Base-by-base conservation (phyloP, 2,329 filamentous ascomycete genomes). In the Xylariaceae sp. region DNA sequence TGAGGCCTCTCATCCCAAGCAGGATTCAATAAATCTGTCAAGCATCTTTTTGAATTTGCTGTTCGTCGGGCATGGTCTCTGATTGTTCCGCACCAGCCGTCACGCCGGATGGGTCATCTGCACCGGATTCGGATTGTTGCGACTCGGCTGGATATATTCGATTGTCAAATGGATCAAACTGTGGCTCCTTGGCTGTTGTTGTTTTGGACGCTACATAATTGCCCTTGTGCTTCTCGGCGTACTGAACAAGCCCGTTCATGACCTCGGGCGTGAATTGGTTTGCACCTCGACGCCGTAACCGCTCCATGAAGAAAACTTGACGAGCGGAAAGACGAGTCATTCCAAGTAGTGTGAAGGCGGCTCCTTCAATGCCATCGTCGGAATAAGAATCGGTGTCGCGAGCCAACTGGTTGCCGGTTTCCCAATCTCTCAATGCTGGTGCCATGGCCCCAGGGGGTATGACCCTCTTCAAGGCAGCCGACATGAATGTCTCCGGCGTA, bases 371-470 rank as follows among this genome's bases (percentile, higher is more conserved):
- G 1, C 63, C 62, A 44, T 67, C 61, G 1, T 67, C 68, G 13
- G 66, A 64, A 37, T 67, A 66, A 34, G 60, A 65, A 3, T 58
- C 61, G 1, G 62, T 55, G 48, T 68, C 67, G 23, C 56, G 64
- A 15, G 58, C 64, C 15, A 71, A 57, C 57, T 71, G 71, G 44
- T 68, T 68, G 18, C 68, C 69, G 15, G 68, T 69, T 49, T 72
- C 66, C 71, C 71, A 73, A 53, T 73, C 70, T n/a, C 67, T 62
- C 10, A 72, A 60, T 11, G 65, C 67, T 7, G 68, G 66, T 11
- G 68, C 66, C 66, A 73, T 65, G 1, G 60, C 63, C 34, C 67
- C 65, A 0, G 65, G 45, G 1, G 71, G 70, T n/a, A 73, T 39
- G 13, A 66, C 60, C 47, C 50, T 64, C 39, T 53, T 53, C 51